Evolutionary conservation across 768 basidiomycete species (phyloP).

Genomic region (Termitomyces sp.): DNA sequence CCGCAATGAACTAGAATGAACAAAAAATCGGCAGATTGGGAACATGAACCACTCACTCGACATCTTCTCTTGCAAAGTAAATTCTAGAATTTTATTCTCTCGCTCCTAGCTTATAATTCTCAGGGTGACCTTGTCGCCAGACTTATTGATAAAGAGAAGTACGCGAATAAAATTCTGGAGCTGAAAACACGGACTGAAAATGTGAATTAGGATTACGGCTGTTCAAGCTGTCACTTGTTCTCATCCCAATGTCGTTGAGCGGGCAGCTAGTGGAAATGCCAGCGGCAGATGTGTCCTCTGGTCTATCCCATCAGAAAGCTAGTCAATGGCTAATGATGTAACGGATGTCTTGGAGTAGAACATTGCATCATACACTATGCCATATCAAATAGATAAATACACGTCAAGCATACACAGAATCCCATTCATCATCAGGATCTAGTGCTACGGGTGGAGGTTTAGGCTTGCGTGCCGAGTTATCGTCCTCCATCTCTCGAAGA

Average conservation of each 20-base stretch:
- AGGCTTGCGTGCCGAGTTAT: neutral
- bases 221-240: slow-evolving; percentile 90
- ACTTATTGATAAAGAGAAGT: slow-evolving; percentile 55
- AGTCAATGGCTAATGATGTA: neutral
- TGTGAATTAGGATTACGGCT: slow-evolving; percentile 56
- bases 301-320: slow-evolving; percentile 47
- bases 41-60: slow-evolving; percentile 77
- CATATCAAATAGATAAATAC: slow-evolving; percentile 1
- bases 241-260: slow-evolving; percentile 69
- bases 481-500: slow-evolving; percentile 47
- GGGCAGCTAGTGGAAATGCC: slow-evolving; percentile 72
- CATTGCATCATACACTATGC: neutral
- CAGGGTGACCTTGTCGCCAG: slow-evolving; percentile 68
- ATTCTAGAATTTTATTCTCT: slow-evolving; percentile 1
- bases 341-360: neutral
- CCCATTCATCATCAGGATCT: slow-evolving; percentile 45
- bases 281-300: slow-evolving; percentile 79
- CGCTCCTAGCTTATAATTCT: neutral
- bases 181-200: neutral
- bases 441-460: slow-evolving; percentile 1
- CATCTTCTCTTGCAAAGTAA: slow-evolving; percentile 68
- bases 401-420: slow-evolving; percentile 55
- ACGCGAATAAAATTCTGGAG: slow-evolving; percentile 8
- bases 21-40: slow-evolving; percentile 44
- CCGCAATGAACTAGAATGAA: neutral